Percentiles rank a stretch among this genome's conserved stretches.
These are phyloP conservation scores for Ilyonectria mors-panacis DNA, from an alignment of 2,329 filamentous ascomycete species.

Conservation along the genomic window DNA sequence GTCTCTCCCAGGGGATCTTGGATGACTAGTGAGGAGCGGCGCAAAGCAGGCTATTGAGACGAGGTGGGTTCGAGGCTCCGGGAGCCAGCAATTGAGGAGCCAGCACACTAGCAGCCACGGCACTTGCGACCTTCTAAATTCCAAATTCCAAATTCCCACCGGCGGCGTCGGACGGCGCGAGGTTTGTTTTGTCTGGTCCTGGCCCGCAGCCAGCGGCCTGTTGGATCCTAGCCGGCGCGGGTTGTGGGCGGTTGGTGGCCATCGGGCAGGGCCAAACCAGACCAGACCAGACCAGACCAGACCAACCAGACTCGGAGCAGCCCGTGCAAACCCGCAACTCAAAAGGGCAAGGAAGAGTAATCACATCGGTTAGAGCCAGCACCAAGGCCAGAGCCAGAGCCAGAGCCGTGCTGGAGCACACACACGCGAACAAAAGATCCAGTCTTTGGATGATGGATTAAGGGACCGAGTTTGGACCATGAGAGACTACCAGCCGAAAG, in stretches of 20 bases:
- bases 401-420: background rate
- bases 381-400: background rate
- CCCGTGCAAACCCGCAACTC: background rate
- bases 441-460: background rate
- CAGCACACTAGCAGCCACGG: background rate
- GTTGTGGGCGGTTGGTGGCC: background rate
- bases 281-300: background rate
- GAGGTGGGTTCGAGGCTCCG: constrained; percentile 8
- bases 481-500: background rate
- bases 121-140: constrained; percentile 3
- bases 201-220: background rate
- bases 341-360: background rate
- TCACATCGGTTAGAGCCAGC: background rate
- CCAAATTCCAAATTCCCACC: background rate
- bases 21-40: background rate
- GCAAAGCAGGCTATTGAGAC: background rate
- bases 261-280: background rate
- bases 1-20: background rate
- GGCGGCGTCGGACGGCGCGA: constrained; percentile 17
- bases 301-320: constrained; percentile 1
- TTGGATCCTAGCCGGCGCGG: background rate
- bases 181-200: constrained; percentile 16
- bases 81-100: constrained; percentile 9
- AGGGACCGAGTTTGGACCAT: background rate
- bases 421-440: background rate